These are phyloP conservation scores for Penicillium brasilianum DNA, from an alignment of 2,329 filamentous ascomycete species.

Conservation along the genomic window DNA sequence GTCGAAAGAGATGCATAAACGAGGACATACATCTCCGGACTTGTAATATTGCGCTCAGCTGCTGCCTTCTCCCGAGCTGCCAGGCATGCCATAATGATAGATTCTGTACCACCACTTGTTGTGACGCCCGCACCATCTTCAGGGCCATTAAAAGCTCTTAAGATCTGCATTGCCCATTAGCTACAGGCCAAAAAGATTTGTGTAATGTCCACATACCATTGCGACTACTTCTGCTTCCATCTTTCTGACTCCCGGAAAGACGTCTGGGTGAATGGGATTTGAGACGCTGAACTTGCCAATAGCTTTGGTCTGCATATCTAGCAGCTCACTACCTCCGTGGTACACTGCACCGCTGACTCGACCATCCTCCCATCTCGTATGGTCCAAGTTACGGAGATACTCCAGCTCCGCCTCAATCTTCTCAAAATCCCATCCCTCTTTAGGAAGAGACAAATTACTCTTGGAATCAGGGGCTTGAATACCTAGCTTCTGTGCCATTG, in stretches of 20 bases:
- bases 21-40: not conserved
- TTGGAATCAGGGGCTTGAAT: not conserved
- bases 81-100: constrained; percentile 1
- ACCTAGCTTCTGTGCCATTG: not conserved
- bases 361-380: not conserved
- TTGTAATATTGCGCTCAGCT: not conserved
- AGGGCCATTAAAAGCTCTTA: not conserved
- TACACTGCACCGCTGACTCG: not conserved
- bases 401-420: not conserved
- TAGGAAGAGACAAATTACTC: not conserved
- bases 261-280: not conserved
- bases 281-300: not conserved
- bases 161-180: not conserved
- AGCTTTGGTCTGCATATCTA: not conserved
- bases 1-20: not conserved
- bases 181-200: not conserved
- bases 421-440: not conserved
- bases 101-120: not conserved
- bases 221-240: not conserved
- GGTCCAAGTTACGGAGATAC: not conserved
- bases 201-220: not conserved
- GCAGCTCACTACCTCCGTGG: not conserved
- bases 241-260: not conserved
- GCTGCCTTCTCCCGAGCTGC: not conserved
- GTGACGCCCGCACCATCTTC: not conserved